Percentiles rank a stretch among this genome's conserved stretches.
These are phyloP conservation scores for Neospermospora avenae DNA, from an alignment of 2,329 filamentous ascomycete genomes.

Conservation along the genomic window DNA sequence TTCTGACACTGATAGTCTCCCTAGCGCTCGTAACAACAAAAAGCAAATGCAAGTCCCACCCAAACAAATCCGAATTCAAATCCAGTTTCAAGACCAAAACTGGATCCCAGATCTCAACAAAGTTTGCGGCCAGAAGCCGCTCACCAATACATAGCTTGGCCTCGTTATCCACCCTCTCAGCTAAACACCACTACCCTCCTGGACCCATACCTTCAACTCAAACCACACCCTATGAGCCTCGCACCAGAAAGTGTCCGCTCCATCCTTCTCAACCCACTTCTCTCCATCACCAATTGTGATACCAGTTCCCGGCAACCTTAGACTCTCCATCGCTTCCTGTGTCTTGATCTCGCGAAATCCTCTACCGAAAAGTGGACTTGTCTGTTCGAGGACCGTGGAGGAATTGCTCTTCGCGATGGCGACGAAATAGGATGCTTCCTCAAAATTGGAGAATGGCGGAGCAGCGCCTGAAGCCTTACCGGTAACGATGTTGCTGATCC, in stretches of 20 bases:
- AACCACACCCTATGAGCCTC: constrained; percentile 10
- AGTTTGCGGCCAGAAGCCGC: too few species aligned
- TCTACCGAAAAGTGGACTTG: background rate
- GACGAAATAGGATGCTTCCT: constrained; percentile 6
- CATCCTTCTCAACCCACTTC: constrained; percentile 5
- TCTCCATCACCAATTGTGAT: constrained; percentile 11
- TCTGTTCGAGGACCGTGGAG: background rate
- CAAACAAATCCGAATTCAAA: too few species aligned
- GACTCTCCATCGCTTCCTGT: background rate
- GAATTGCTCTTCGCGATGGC: constrained; percentile 5
- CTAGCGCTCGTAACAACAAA: too few species aligned
- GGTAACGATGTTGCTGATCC: background rate
- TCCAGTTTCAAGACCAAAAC: too few species aligned
- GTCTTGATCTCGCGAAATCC: constrained; percentile 5
- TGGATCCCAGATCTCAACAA: too few species aligned
- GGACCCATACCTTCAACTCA: constrained; percentile 16
- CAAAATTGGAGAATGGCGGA: too few species aligned
- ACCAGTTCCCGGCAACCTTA: background rate
- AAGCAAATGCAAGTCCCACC: too few species aligned
- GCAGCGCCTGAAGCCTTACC: background rate
- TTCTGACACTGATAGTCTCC: too few species aligned
- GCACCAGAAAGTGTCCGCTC: constrained; percentile 18
- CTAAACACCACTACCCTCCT: background rate
- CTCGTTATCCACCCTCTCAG: background rate
- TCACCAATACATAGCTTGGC: background rate